Conservation (phyloP, 1,284 basidiomycete species). For the Pseudozyma flocculosa region DNA sequence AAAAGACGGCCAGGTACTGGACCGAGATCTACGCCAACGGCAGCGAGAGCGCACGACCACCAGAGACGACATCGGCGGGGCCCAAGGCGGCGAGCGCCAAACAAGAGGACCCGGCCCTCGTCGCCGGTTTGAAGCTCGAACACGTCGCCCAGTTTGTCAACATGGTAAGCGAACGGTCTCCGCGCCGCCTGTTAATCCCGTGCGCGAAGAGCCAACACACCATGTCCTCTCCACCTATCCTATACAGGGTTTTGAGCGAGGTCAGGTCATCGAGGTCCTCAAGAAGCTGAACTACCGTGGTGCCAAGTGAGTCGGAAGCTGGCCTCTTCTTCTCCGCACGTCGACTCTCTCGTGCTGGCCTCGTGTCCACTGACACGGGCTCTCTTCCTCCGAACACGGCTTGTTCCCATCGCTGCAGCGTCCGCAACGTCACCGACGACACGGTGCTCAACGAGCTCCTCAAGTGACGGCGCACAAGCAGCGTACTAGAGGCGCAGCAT, state of each 20-base stretch:
- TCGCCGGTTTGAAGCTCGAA: conserved; percentile 61
- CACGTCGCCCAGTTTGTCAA: conserved; percentile 61
- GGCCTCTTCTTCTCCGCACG: background rate
- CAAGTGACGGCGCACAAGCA: conserved; percentile 14
- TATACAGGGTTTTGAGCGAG: conserved; percentile 66
- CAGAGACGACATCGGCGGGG: conserved; percentile 4
- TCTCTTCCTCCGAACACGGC: no score
- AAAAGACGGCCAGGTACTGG: conserved; percentile 92
- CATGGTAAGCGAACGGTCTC: conserved; percentile 22
- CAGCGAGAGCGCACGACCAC: conserved; percentile 28
- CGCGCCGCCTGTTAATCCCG: background rate
- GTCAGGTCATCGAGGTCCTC: conserved; percentile 83
- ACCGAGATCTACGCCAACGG: conserved; percentile 52
- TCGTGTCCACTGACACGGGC: no score
- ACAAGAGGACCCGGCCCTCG: conserved; percentile 52
- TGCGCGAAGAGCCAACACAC: background rate
- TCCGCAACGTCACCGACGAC: conserved; percentile 48
- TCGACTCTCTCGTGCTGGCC: no score
- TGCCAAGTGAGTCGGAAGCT: conserved; percentile 63
- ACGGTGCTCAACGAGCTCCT: conserved; percentile 47
- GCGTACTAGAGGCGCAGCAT: no score
- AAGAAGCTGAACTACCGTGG: conserved; percentile 89
- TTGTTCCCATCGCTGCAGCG: conserved; percentile 10
- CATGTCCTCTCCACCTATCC: no score
- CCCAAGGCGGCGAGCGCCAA: conserved; percentile 1